Conservation (phyloP, 306 rosid genomes). For the Medicago arabica region DNA sequence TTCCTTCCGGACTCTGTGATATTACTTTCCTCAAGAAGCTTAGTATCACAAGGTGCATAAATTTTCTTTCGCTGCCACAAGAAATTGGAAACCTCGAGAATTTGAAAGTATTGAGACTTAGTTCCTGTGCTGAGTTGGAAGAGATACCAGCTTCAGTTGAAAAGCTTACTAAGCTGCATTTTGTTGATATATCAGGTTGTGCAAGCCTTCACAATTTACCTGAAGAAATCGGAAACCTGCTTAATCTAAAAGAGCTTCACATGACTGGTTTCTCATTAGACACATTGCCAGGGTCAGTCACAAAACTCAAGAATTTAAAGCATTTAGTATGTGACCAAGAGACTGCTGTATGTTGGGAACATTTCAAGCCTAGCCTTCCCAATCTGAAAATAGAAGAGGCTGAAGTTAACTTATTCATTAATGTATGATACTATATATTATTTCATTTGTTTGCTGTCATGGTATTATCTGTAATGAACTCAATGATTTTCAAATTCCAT, state of each 20-base stretch:
- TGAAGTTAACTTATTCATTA: background rate
- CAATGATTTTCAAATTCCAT: background rate
- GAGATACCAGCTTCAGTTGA: conserved; percentile 37
- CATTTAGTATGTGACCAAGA: conserved; percentile 40
- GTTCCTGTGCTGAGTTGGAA: conserved; percentile 21
- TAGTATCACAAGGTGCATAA: conserved; percentile 42
- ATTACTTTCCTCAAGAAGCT: conserved; percentile 34
- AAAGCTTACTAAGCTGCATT: conserved; percentile 20
- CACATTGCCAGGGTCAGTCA: background rate
- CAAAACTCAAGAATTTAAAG: conserved; percentile 20
- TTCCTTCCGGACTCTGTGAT: conserved; percentile 33
- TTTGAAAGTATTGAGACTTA: conserved; percentile 32
- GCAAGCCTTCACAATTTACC: conserved; percentile 34
- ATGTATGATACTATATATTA: background rate
- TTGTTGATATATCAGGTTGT: conserved; percentile 39
- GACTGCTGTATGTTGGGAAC: conserved; percentile 25
- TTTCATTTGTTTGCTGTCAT: background rate
- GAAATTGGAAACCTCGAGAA: conserved; percentile 38
- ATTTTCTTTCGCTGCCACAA: conserved; percentile 9
- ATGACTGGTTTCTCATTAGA: conserved; percentile 29
- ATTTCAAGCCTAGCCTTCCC: conserved; percentile 24
- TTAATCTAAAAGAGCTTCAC: conserved; percentile 29
- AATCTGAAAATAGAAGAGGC: background rate
- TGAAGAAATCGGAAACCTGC: conserved; percentile 33
- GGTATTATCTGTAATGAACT: background rate